Conservation (phyloP, 345 rosid species). For the Hevea brasiliensis region DNA sequence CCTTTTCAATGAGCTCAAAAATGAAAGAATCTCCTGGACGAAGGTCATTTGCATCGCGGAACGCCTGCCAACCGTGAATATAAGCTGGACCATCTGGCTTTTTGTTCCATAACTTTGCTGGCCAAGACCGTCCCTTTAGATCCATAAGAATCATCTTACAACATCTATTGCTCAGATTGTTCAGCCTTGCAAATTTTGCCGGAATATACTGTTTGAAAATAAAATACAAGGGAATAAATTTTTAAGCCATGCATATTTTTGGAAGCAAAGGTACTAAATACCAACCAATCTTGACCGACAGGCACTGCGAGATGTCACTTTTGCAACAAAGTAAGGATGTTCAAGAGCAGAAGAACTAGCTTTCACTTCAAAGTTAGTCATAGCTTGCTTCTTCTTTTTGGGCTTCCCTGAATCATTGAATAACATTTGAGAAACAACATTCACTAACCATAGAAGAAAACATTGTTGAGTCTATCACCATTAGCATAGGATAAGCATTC, state of each 20-base stretch:
- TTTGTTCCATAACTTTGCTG: conserved; percentile 6
- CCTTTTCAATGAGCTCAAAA: conserved; percentile 15
- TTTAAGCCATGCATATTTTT: neutral
- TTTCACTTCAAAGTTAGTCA: neutral
- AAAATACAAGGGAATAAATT: neutral
- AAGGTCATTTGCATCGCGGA: conserved; percentile 8
- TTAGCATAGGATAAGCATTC: neutral
- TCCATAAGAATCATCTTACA: conserved; percentile 11
- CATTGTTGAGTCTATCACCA: neutral
- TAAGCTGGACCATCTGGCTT: neutral
- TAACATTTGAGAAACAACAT: neutral
- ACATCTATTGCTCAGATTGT: neutral
- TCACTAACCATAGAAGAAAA: neutral
- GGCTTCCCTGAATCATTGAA: conserved; percentile 10
- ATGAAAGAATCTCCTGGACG: conserved; percentile 11
- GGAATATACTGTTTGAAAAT: conserved; percentile 16
- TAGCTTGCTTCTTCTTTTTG: neutral
- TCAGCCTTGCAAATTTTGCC: neutral
- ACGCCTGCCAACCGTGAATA: conserved; percentile 16
- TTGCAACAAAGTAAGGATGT: conserved; percentile 9
- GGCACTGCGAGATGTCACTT: neutral
- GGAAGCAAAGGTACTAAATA: neutral
- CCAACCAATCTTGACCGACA: conserved; percentile 2
- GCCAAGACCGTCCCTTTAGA: conserved; percentile 14
- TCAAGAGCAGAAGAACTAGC: neutral